These are phyloP conservation scores for Trichoderma erinaceum DNA, from an alignment of 495 filamentous ascomycete species.

Conservation along the genomic window DNA sequence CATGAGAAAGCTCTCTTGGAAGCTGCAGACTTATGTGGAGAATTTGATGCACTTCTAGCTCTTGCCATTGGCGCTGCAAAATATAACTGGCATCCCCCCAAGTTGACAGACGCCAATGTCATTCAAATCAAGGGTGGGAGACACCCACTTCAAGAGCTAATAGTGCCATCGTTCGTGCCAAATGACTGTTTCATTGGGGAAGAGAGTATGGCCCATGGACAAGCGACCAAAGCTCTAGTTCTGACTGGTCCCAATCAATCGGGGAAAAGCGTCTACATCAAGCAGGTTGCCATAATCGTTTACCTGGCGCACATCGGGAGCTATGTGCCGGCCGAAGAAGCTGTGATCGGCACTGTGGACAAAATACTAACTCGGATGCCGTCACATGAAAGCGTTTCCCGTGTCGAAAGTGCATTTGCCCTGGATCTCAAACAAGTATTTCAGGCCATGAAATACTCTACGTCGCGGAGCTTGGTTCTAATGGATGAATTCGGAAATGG, in stretches of 20 bases:
- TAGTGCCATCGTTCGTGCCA: slow-evolving; percentile 77
- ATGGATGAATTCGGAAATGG: slow-evolving; percentile 98
- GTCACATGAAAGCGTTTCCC: slow-evolving; percentile 78
- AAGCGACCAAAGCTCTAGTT: slow-evolving; percentile 41
- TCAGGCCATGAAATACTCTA: slow-evolving; percentile 69
- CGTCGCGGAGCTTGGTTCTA: slow-evolving; percentile 69
- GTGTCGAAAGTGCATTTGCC: slow-evolving; percentile 87
- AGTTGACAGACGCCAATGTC: slow-evolving; percentile 64
- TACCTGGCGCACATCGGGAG: slow-evolving; percentile 92
- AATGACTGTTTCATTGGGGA: slow-evolving; percentile 70
- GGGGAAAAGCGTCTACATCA: slow-evolving; percentile 93
- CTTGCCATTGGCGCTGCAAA: slow-evolving; percentile 70
- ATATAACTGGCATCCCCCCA: slow-evolving; percentile 66
- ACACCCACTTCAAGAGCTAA: slow-evolving; percentile 84
- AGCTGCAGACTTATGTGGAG: slow-evolving; percentile 72
- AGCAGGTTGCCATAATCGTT: slow-evolving; percentile 89
- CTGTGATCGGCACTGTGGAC: slow-evolving; percentile 82
- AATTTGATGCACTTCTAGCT: slow-evolving; percentile 83
- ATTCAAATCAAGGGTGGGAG: slow-evolving; percentile 76
- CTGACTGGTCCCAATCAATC: slow-evolving; percentile 95
- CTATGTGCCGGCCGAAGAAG: slow-evolving; percentile 76
- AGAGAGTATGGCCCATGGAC: slow-evolving; percentile 24
- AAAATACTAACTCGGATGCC: slow-evolving; percentile 86
- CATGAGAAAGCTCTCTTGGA: slow-evolving; percentile 60
- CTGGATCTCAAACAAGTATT: slow-evolving; percentile 87